Evolutionary conservation across 257 asterid species (phyloP).

Genomic region (Solanum tacnaense): DNA sequence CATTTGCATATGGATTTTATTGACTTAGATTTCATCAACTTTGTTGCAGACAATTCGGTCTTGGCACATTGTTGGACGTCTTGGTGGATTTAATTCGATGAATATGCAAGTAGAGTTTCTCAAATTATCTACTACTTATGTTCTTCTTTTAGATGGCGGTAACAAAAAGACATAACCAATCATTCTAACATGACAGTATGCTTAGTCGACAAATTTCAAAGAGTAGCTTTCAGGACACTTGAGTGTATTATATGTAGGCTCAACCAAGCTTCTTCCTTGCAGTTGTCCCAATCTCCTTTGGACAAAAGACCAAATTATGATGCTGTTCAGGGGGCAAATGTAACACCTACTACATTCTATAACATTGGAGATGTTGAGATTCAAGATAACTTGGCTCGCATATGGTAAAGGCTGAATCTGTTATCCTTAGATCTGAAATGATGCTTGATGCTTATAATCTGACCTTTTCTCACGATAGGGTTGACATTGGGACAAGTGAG

Average conservation of each 20-base stretch:
- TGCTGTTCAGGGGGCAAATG: slow-evolving; percentile 81
- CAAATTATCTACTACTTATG: neutral
- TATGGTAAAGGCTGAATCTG: slow-evolving; percentile 40
- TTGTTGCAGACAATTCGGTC: slow-evolving; percentile 65
- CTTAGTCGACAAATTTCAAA: neutral
- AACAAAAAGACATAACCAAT: neutral
- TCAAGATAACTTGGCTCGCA: slow-evolving; percentile 82
- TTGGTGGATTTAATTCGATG: slow-evolving; percentile 95
- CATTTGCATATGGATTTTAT: slow-evolving; percentile 1
- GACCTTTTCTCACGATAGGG: slow-evolving; percentile 39
- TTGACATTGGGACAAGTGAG: slow-evolving; percentile 79
- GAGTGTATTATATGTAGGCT: neutral
- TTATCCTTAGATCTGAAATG: neutral
- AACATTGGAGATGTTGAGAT: slow-evolving; percentile 93
- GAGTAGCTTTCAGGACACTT: neutral
- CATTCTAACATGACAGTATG: neutral
- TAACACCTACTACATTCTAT: slow-evolving; percentile 71
- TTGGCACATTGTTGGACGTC: slow-evolving; percentile 95
- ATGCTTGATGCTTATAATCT: neutral
- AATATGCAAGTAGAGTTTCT: slow-evolving; percentile 73
- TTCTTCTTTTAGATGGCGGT: neutral
- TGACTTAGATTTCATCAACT: slow-evolving; percentile 7
- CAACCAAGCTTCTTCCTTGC: slow-evolving; percentile 4
- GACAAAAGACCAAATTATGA: slow-evolving; percentile 80
- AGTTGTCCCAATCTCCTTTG: slow-evolving; percentile 70